Percentiles rank a stretch among this genome's conserved stretches.
These are phyloP conservation scores for Moesziomyces antarcticus DNA, from an alignment of 1,284 basidiomycete genomes.

Conservation along the genomic window DNA sequence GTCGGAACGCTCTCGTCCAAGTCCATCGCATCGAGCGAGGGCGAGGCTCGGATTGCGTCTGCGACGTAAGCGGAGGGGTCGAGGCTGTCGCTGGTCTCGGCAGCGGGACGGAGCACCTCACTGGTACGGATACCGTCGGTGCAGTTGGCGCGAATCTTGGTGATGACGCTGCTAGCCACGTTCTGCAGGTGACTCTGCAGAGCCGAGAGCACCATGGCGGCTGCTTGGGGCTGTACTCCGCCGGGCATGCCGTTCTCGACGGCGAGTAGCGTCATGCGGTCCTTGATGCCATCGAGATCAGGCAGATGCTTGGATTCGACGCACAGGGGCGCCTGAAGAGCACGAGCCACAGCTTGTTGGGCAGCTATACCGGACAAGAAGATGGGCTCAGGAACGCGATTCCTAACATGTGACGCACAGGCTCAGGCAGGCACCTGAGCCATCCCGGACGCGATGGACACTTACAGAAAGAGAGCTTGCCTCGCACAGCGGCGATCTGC, in stretches of 20 bases:
- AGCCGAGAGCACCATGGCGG: conserved; percentile 65
- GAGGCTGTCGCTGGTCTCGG: conserved; percentile 24
- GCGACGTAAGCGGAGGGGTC: conserved; percentile 22
- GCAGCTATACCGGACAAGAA: conserved; percentile 45
- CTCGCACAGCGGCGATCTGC: conserved; percentile 50
- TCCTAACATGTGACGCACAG: conserved; percentile 14
- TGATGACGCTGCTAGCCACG: conserved; percentile 58
- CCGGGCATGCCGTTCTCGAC: conserved; percentile 67
- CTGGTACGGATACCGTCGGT: conserved; percentile 52
- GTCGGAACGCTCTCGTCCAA: conserved; percentile 32
- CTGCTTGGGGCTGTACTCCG: conserved; percentile 67
- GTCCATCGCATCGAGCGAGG: conserved; percentile 33
- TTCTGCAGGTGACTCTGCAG: conserved; percentile 66
- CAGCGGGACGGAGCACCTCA: conserved; percentile 33
- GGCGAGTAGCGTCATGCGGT: conserved; percentile 69
- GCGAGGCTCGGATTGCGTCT: conserved; percentile 13
- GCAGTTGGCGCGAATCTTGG: conserved; percentile 59
- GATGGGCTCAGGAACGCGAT: conserved; percentile 30
- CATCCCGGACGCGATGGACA: conserved; percentile 6
- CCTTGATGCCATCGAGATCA: conserved; percentile 67
- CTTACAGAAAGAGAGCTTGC: conserved; percentile 54
- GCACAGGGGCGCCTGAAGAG: conserved; percentile 62
- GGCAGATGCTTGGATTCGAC: conserved; percentile 68
- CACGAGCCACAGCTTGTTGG: conserved; percentile 60
- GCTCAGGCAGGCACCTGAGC: conserved; percentile 15